phyloP scores from a whole-genome alignment of 1,284 basidiomycete species.

The Ustilago crameri region DNA sequence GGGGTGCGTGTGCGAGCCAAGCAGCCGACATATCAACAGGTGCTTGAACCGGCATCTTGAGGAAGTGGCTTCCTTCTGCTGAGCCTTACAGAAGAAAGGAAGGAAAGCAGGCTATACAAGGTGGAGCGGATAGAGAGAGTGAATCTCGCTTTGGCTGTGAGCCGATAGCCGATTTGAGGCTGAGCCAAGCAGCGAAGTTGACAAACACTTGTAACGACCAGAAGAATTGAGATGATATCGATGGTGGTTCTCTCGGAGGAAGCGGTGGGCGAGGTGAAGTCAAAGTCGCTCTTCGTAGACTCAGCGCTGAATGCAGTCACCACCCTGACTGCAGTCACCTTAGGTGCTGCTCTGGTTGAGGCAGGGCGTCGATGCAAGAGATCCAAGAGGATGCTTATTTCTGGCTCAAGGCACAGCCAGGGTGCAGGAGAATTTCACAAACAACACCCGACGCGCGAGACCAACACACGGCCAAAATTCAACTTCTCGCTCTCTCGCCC shows the following conservation, averaged over 20 bases:
- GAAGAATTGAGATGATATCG: not conserved
- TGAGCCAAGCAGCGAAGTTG: slow-evolving; percentile 5
- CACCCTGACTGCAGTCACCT: no score
- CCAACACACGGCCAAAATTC: slow-evolving; percentile 1
- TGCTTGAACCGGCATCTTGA: slow-evolving; percentile 37
- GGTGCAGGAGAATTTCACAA: not conserved
- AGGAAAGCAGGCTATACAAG: no score
- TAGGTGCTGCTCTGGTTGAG: no score
- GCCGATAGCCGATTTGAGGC: slow-evolving; percentile 4
- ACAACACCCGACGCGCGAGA: not conserved
- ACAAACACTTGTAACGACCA: slow-evolving; percentile 1
- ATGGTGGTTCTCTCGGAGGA: slow-evolving; percentile 3
- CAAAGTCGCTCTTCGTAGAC: no score
- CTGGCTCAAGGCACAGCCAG: not conserved
- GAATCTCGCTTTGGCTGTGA: slow-evolving; percentile 1
- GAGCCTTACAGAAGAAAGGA: not conserved
- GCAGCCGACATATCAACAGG: slow-evolving; percentile 47
- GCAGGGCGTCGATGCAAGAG: no score
- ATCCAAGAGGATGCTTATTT: slow-evolving; percentile 2
- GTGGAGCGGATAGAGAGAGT: not conserved
- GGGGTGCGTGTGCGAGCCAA: slow-evolving; percentile 57
- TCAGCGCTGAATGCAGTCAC: no score
- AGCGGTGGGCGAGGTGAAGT: not conserved
- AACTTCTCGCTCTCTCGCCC: slow-evolving; percentile 10
- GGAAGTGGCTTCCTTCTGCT: not conserved